These are phyloP conservation scores for Primulina tabacum DNA, from an alignment of 257 asterid genomes.

Conservation along the genomic window DNA sequence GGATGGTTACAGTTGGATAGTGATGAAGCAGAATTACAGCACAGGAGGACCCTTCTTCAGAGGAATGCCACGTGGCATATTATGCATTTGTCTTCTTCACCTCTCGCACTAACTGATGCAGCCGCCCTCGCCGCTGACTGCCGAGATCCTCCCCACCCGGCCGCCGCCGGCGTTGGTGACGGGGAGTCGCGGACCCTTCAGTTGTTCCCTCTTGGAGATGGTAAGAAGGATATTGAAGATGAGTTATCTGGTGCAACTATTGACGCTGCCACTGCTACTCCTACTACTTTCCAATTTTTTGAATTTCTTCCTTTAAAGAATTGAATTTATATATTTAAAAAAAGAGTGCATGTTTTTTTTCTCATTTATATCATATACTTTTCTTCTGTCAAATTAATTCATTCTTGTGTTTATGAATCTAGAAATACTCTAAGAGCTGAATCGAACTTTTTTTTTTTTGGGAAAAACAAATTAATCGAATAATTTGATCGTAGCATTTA, in stretches of 20 bases:
- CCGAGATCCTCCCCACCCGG: background rate
- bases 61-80: slow-evolving; percentile 86
- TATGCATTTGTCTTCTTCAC: slow-evolving; percentile 54
- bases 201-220: background rate
- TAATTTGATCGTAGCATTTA: too few relatives aligned
- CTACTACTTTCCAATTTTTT: slow-evolving; percentile 50
- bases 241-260: slow-evolving; percentile 21
- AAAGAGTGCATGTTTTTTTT: background rate
- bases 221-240: slow-evolving; percentile 21
- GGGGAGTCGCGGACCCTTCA: background rate
- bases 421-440: too few relatives aligned
- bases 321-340: slow-evolving; percentile 17
- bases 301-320: slow-evolving; percentile 86
- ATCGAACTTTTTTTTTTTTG: too few relatives aligned
- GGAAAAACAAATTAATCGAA: too few relatives aligned
- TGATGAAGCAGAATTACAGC: slow-evolving; percentile 33
- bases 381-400: too few relatives aligned
- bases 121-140: background rate
- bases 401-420: too few relatives aligned
- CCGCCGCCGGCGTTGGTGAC: background rate
- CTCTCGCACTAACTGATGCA: slow-evolving; percentile 28
- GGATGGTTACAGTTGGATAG: slow-evolving; percentile 78
- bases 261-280: background rate
- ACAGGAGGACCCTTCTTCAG: slow-evolving; percentile 31
- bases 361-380: too few relatives aligned